A percentile compares a stretch with the other conserved stretches of the same genome.
Evolutionary conservation across 1,284 basidiomycete species (phyloP).

Genomic region (Boletus sp.): DNA sequence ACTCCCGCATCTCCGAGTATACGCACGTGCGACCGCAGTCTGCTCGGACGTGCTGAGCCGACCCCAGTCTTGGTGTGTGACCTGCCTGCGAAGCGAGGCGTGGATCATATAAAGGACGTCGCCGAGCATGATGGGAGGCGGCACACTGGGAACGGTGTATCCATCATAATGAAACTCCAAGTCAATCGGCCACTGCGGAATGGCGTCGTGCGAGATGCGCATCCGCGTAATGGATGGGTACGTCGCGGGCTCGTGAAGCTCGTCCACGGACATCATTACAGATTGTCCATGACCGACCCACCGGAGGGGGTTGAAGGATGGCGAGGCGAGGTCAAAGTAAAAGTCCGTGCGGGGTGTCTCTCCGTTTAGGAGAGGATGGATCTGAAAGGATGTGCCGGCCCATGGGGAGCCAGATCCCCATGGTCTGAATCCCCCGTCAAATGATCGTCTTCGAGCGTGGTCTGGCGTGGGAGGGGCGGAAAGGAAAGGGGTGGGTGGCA

Average conservation of each 20-base stretch:
- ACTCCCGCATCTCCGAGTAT: constrained; percentile 50
- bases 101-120: constrained; percentile 59
- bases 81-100: constrained; percentile 47
- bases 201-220: constrained; percentile 53
- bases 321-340: constrained; percentile 53
- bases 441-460: constrained; percentile 43
- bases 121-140: constrained; percentile 53
- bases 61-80: constrained; percentile 59
- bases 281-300: constrained; percentile 40
- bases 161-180: constrained; percentile 41
- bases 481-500: constrained; percentile 26
- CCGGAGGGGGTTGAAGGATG: constrained; percentile 46
- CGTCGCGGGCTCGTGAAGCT: constrained; percentile 54
- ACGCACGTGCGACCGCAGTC: constrained; percentile 51
- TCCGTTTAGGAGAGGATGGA: constrained; percentile 62
- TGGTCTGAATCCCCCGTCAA: constrained; percentile 28
- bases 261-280: constrained; percentile 39
- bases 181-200: constrained; percentile 63
- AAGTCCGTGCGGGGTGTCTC: constrained; percentile 46
- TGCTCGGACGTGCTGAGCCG: constrained; percentile 41
- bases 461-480: constrained; percentile 15
- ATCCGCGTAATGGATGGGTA: constrained; percentile 56
- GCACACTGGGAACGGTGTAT: constrained; percentile 9
- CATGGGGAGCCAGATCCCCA: constrained; percentile 27
- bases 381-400: constrained; percentile 36